These are phyloP conservation scores for Pythium dissotocum DNA, from an alignment of 352 stramenopile genomes.

Conservation along the genomic window DNA sequence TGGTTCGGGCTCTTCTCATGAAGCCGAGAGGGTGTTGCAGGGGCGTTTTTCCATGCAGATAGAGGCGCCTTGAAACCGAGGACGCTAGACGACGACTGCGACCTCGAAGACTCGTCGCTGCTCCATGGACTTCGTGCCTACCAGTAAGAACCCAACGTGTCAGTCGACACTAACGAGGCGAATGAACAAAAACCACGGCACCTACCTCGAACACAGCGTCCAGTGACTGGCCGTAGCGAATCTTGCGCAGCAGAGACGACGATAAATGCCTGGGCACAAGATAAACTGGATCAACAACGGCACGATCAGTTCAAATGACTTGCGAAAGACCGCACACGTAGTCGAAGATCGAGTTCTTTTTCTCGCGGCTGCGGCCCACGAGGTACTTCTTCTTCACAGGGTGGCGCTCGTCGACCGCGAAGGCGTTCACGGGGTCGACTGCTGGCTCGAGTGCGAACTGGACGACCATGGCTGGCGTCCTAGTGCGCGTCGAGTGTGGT, in stretches of 20 bases:
- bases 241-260: conserved; percentile 52
- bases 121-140: conserved; percentile 15
- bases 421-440: not conserved
- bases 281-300: not conserved
- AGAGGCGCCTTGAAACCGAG: not conserved
- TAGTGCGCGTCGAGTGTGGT: not conserved
- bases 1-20: conserved; percentile 11
- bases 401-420: conserved; percentile 11
- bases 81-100: not conserved
- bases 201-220: conserved; percentile 40
- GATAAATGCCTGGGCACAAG: conserved; percentile 44
- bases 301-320: not conserved
- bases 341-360: conserved; percentile 56
- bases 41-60: not conserved
- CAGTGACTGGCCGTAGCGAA: conserved; percentile 57
- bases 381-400: conserved; percentile 36
- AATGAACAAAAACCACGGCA: not conserved
- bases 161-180: not conserved
- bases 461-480: conserved; percentile 19
- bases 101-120: not conserved
- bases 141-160: not conserved
- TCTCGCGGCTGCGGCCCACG: conserved; percentile 24
- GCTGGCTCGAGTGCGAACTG: conserved; percentile 14
- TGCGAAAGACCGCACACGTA: conserved; percentile 58
- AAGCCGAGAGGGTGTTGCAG: not conserved